These are phyloP conservation scores for Dalbergia cochinchinensis DNA, from an alignment of 306 rosid genomes.

Conservation along the genomic window DNA sequence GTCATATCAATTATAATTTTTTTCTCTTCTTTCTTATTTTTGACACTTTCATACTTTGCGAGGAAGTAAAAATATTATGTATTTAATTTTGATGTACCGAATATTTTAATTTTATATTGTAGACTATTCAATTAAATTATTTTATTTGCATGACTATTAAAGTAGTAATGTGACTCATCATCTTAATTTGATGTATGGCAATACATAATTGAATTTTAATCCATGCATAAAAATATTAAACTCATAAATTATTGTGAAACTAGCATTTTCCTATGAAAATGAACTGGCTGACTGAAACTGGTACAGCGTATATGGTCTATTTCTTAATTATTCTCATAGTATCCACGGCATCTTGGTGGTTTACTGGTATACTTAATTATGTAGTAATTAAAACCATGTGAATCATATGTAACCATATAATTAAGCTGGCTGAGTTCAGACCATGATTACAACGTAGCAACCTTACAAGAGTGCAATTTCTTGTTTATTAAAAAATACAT, in stretches of 20 bases:
- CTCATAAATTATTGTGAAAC: too few species aligned
- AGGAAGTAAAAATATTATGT: background rate
- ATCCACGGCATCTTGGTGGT: conserved; percentile 4
- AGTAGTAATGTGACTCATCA: too few species aligned
- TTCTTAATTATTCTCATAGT: background rate
- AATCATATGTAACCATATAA: background rate
- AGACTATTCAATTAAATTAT: too few species aligned
- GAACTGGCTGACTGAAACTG: background rate
- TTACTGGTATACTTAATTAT: background rate
- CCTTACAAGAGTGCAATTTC: background rate
- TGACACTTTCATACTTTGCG: background rate
- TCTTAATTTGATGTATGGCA: too few species aligned
- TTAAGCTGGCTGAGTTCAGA: background rate
- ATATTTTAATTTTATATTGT: too few species aligned
- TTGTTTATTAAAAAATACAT: background rate
- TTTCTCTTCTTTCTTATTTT: background rate
- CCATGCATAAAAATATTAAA: too few species aligned
- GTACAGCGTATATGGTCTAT: background rate
- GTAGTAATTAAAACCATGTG: background rate
- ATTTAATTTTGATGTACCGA: too few species aligned
- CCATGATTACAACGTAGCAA: background rate
- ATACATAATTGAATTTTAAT: too few species aligned
- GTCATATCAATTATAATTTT: background rate
- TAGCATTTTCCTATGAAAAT: background rate
- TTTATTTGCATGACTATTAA: too few species aligned